Base-by-base conservation (phyloP, 345 rosid genomes). In the Populus euphratica region DNA sequence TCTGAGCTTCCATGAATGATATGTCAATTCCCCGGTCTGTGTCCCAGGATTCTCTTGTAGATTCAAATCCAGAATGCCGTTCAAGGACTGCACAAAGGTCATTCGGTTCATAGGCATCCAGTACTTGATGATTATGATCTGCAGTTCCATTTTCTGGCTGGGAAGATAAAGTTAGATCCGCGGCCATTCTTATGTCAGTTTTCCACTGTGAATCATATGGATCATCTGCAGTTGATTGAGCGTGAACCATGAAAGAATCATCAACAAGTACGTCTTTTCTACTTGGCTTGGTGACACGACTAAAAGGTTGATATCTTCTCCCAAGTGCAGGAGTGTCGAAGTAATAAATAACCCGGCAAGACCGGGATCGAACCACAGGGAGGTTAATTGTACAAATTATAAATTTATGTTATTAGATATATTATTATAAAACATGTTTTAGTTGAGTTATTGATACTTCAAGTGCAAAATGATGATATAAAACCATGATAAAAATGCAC, bases 221-320 rank as follows among this genome's bases (percentile, higher is more conserved):
- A 82, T 90, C 87, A 76, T 85, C 78, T 20, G 50, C 79, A 70
- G 84, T 69, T 10, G 85, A 76, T 20, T 86, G 83, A 72, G 79
- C 83, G 18, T 86, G 92, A 38, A 92, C 84, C 94, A 94, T 92
- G 84, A 94, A 85, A 72, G 94, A 94, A 84, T 92, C 98, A 62
- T 94, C 97, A 62, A 86, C 47, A 13, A 82, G 76, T 39, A 77
- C 72, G 14, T 85, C 88, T 80, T 85, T 79, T 76, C 66, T 76
- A 79, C 73, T 83, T 68, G 83, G 83, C 77, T 84, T 86, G n/a
- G n/a, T n/a, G n/a, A n/a, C n/a, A n/a, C n/a, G n/a, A n/a, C n/a
- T n/a, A n/a, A n/a, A n/a, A n/a, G n/a, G n/a, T n/a, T n/a, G n/a
- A n/a, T n/a, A n/a, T n/a, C n/a, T n/a, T n/a, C n/a, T n/a, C n/a